Percentiles rank a stretch among this genome's conserved stretches.
These are phyloP conservation scores for Filosporella fistucella DNA, from an alignment of 495 filamentous ascomycete species.

Conservation along the genomic window DNA sequence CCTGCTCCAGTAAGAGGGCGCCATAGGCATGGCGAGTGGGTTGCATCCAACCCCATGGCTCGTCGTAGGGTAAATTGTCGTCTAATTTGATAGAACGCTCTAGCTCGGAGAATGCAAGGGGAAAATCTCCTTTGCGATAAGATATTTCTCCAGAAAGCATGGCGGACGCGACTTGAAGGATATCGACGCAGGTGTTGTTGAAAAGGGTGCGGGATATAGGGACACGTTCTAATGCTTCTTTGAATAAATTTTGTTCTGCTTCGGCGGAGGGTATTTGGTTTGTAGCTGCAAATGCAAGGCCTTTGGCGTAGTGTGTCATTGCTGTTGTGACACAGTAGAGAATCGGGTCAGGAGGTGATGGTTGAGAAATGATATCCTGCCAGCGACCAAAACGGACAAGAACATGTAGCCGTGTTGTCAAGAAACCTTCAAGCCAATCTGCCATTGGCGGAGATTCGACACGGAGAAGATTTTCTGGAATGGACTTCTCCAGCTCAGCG, in stretches of 20 bases:
- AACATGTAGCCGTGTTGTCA: slow-evolving; percentile 57
- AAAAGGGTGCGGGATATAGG: slow-evolving; percentile 53
- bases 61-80: slow-evolving; percentile 55
- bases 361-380: slow-evolving; percentile 49
- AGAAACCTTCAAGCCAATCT: slow-evolving; percentile 65
- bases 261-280: slow-evolving; percentile 42
- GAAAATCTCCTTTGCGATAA: slow-evolving; percentile 54
- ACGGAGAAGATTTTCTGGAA: slow-evolving; percentile 57
- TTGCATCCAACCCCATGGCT: slow-evolving; percentile 71
- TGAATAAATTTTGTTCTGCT: slow-evolving; percentile 39
- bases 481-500: slow-evolving; percentile 40
- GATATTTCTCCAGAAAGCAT: slow-evolving; percentile 69
- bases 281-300: slow-evolving; percentile 55
- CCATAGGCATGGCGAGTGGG: slow-evolving; percentile 62
- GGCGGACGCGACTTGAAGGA: slow-evolving; percentile 50
- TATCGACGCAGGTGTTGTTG: slow-evolving; percentile 59
- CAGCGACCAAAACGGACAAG: slow-evolving; percentile 63
- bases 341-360: slow-evolving; percentile 40
- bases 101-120: slow-evolving; percentile 50
- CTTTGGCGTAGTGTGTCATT: slow-evolving; percentile 61
- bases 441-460: slow-evolving; percentile 64
- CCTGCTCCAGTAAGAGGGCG: slow-evolving; percentile 59
- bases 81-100: slow-evolving; percentile 47
- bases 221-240: slow-evolving; percentile 38
- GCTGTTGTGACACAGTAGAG: slow-evolving; percentile 62